Conservation (phyloP, 2,329 filamentous ascomycete genomes). For the Ilyonectria robusta region DNA sequence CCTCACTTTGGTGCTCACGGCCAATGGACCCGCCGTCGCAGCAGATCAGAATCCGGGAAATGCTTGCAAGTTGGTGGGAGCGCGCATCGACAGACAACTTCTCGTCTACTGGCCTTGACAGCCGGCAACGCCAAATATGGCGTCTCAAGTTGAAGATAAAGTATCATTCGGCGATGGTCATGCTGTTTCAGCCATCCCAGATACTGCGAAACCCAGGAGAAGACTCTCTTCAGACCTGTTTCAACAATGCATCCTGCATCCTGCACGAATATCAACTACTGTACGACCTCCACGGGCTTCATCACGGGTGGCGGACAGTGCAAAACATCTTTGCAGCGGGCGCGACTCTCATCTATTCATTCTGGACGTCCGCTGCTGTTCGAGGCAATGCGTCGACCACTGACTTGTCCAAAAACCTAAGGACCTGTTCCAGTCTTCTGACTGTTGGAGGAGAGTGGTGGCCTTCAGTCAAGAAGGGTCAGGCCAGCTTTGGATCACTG, state of each 20-base stretch:
- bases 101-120: constrained; percentile 20
- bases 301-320: constrained; percentile 54
- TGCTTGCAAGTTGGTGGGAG: constrained; percentile 33
- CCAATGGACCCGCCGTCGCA: constrained; percentile 18
- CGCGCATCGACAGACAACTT: constrained; percentile 14
- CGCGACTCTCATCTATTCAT: constrained; percentile 55
- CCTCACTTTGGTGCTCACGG: constrained; percentile 33
- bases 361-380: constrained; percentile 51
- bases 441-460: constrained; percentile 58
- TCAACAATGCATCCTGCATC: constrained; percentile 44
- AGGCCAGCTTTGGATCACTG: constrained; percentile 48
- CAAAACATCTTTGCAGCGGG: constrained; percentile 56
- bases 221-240: constrained; percentile 49
- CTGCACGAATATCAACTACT: constrained; percentile 50
- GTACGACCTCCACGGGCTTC: constrained; percentile 49
- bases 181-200: constrained; percentile 56
- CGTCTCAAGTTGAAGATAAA: constrained; percentile 48
- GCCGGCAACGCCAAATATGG: constrained; percentile 29
- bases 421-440: constrained; percentile 54
- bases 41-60: constrained; percentile 32
- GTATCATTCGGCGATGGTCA: constrained; percentile 51
- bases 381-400: constrained; percentile 40
- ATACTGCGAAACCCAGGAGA: constrained; percentile 48
- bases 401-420: constrained; percentile 38
- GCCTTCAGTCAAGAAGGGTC: constrained; percentile 53